A percentile compares a stretch with the other conserved stretches of the same genome.
phyloP scores from a whole-genome alignment of 2,329 filamentous ascomycete species.

The Colletotrichum spaethianum region DNA sequence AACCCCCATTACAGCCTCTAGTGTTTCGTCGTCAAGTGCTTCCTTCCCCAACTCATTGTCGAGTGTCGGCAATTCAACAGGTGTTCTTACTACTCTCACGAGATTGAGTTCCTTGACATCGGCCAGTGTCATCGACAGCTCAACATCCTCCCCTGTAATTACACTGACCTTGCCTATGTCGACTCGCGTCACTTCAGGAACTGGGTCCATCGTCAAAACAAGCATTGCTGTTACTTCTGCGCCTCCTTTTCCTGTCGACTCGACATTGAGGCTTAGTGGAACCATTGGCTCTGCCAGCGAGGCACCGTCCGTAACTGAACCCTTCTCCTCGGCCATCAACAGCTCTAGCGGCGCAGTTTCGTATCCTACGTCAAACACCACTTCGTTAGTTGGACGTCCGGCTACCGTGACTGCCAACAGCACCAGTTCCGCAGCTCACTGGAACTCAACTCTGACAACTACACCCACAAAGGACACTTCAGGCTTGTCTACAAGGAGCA shows the following conservation, averaged over 20 bases:
- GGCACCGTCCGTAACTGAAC: neutral
- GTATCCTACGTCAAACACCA: constrained; percentile 12
- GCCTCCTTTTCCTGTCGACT: constrained; percentile 18
- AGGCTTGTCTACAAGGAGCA: neutral
- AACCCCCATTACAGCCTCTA: neutral
- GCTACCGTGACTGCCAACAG: neutral
- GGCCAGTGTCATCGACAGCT: neutral
- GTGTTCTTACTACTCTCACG: neutral
- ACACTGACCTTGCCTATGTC: neutral
- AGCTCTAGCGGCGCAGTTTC: neutral
- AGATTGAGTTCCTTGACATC: no score
- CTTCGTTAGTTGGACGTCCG: neutral
- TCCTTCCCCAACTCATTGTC: neutral
- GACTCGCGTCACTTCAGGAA: neutral
- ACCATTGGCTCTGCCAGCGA: constrained; percentile 27
- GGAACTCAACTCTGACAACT: neutral
- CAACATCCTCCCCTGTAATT: neutral
- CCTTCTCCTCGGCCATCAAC: constrained; percentile 9
- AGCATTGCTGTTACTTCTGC: neutral
- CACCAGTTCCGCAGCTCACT: neutral
- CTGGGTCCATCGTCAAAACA: neutral
- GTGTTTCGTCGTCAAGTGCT: neutral
- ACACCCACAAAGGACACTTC: neutral
- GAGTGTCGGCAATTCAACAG: neutral
- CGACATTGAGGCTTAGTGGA: constrained; percentile 13